Evolutionary conservation across 2,329 filamentous ascomycete genomes (phyloP).

Genomic region (Penicillium sp.): DNA sequence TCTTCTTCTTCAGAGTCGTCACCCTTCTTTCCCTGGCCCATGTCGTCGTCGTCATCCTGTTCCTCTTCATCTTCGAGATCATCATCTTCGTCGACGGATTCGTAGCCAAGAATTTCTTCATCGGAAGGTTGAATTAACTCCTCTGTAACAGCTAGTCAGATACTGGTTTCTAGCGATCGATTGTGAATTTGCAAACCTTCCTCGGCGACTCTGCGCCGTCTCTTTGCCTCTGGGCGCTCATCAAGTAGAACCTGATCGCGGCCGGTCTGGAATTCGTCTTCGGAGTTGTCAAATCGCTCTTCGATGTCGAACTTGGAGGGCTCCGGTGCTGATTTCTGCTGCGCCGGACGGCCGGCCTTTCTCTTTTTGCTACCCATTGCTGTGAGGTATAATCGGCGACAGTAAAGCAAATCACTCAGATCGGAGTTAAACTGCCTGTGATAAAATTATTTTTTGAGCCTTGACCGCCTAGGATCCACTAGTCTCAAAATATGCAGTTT

Average conservation of each 20-base stretch:
- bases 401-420: slow-evolving; percentile 5
- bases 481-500: slow-evolving; percentile 22
- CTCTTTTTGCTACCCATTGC: slow-evolving; percentile 61
- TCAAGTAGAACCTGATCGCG: slow-evolving; percentile 85
- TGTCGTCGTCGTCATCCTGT: slow-evolving; percentile 34
- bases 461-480: slow-evolving; percentile 33
- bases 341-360: slow-evolving; percentile 61
- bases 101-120: slow-evolving; percentile 62
- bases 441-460: slow-evolving; percentile 39
- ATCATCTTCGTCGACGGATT: slow-evolving; percentile 28
- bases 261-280: slow-evolving; percentile 89
- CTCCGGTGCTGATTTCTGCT: slow-evolving; percentile 32
- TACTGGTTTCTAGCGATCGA: not conserved
- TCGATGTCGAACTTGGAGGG: slow-evolving; percentile 41
- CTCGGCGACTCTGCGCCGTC: slow-evolving; percentile 68
- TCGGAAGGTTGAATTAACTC: slow-evolving; percentile 60
- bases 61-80: slow-evolving; percentile 46
- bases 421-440: slow-evolving; percentile 13
- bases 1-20: slow-evolving; percentile 46
- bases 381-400: slow-evolving; percentile 9
- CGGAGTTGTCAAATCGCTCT: slow-evolving; percentile 87
- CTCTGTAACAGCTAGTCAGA: slow-evolving; percentile 45
- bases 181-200: slow-evolving; percentile 52
- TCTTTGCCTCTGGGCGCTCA: slow-evolving; percentile 76
- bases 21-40: slow-evolving; percentile 23